phyloP scores from a whole-genome alignment of 768 basidiomycete species.

The Serendipita sp. region DNA sequence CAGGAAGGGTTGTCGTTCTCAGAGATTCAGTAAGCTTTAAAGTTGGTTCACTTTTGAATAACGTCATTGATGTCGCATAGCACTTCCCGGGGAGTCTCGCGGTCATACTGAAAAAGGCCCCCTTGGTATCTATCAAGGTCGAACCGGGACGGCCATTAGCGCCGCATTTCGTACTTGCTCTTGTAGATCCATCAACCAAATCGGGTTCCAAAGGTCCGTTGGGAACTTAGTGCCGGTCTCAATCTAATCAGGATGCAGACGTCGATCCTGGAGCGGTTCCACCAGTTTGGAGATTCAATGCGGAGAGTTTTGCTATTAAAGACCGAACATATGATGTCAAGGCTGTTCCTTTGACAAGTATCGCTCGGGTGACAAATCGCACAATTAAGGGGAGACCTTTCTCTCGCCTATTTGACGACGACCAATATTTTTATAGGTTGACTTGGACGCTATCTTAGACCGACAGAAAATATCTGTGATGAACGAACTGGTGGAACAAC shows the following conservation, averaged over 20 bases:
- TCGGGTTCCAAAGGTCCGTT: conserved; percentile 32
- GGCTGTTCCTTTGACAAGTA: conserved; percentile 50
- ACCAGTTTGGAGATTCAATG: conserved; percentile 62
- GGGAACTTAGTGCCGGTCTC: too few relatives aligned
- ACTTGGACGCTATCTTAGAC: conserved; percentile 52
- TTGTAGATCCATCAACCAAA: conserved; percentile 51
- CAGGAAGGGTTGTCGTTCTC: conserved; percentile 72
- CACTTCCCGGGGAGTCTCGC: conserved; percentile 59
- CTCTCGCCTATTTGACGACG: background rate
- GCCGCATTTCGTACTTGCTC: conserved; percentile 52
- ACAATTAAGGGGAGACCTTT: conserved; percentile 43
- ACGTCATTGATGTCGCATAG: conserved; percentile 24
- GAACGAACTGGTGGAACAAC: conserved; percentile 34
- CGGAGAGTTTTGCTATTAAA: conserved; percentile 30
- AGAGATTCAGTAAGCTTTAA: conserved; percentile 53
- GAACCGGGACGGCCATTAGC: conserved; percentile 33
- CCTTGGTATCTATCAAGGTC: conserved; percentile 27
- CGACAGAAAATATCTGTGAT: conserved; percentile 45
- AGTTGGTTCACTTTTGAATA: background rate
- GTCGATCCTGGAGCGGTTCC: conserved; percentile 27
- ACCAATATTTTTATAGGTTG: conserved; percentile 32
- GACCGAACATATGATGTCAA: conserved; percentile 50
- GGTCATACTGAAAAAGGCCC: conserved; percentile 52
- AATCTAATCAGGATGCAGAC: too few relatives aligned
- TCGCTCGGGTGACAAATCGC: conserved; percentile 56